Evolutionary conservation across 2,329 filamentous ascomycete species (phyloP).

Genomic region (Fusarium subtropicale): DNA sequence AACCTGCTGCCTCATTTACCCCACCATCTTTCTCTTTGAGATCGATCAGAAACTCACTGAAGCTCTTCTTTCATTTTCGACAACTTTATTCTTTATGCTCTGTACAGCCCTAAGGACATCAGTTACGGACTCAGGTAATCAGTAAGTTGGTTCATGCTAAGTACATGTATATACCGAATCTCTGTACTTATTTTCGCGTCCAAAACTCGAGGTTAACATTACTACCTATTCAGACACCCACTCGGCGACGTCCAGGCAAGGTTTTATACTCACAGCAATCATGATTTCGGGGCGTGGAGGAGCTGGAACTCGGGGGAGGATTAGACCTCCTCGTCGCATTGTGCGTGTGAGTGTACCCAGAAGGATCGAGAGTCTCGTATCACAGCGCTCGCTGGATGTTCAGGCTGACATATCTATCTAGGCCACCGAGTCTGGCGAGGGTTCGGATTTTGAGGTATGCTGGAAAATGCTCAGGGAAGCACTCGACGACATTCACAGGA

Average conservation of each 20-base stretch:
- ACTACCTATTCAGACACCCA: no score
- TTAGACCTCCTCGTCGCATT: constrained; percentile 58
- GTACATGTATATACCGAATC: no score
- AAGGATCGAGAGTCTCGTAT: background rate
- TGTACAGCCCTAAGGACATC: background rate
- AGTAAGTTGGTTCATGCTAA: background rate
- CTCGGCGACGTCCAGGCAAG: background rate
- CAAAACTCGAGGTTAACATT: no score
- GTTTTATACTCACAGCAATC: background rate
- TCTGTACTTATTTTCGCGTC: no score
- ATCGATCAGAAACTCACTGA: constrained; percentile 10
- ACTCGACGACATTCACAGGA: constrained; percentile 88
- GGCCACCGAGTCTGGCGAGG: constrained; percentile 61
- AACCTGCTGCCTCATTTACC: constrained; percentile 31
- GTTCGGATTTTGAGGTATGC: constrained; percentile 84
- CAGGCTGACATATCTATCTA: constrained; percentile 45
- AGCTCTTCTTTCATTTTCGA: background rate
- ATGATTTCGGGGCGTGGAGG: constrained; percentile 65
- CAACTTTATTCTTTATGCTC: background rate
- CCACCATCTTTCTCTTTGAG: constrained; percentile 29
- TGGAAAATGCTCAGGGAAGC: constrained; percentile 84
- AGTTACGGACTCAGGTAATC: background rate
- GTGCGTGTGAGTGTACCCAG: constrained; percentile 53
- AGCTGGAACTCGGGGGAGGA: constrained; percentile 55
- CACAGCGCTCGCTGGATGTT: background rate